Evolutionary conservation across 345 rosid genomes (phyloP).

Genomic region (Aethionema arabicum): DNA sequence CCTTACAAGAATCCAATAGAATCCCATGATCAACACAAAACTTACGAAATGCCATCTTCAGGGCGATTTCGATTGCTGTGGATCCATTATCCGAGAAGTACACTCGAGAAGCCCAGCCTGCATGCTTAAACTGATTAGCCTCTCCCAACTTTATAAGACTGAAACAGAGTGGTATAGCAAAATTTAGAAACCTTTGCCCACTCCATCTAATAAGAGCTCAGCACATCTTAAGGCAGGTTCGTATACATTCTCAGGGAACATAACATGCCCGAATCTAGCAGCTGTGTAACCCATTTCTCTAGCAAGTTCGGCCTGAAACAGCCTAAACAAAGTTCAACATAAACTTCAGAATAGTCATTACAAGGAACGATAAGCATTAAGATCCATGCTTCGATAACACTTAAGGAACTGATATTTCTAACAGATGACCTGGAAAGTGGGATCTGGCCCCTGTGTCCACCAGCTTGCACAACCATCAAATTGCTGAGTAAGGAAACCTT

Average conservation of each 20-base stretch:
- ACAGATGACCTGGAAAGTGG: constrained; percentile 76
- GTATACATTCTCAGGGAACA: constrained; percentile 98
- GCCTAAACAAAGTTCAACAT: constrained; percentile 64
- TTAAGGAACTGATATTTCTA: background rate
- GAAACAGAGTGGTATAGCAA: constrained; percentile 21
- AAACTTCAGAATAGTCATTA: constrained; percentile 46
- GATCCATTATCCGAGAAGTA: constrained; percentile 96
- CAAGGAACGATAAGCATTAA: constrained; percentile 10
- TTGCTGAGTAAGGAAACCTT: constrained; percentile 56
- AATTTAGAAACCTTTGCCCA: constrained; percentile 67
- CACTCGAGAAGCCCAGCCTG: constrained; percentile 94
- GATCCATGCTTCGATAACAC: background rate
- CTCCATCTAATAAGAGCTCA: constrained; percentile 86
- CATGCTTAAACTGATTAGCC: constrained; percentile 28
- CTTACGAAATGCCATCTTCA: constrained; percentile 96
- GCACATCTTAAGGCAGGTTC: constrained; percentile 94
- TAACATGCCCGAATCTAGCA: constrained; percentile 95
- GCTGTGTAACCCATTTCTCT: constrained; percentile 96
- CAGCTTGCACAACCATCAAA: constrained; percentile 99
- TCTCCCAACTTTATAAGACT: background rate
- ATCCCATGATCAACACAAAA: constrained; percentile 61
- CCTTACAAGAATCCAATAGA: constrained; percentile 33
- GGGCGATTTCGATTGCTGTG: constrained; percentile 89
- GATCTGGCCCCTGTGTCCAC: constrained; percentile 99
- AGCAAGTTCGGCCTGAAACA: constrained; percentile 96